A percentile compares a stretch with the other conserved stretches of the same genome.
phyloP scores from a whole-genome alignment of 2,329 filamentous ascomycete genomes.

The Trematosphaeria pertusa region DNA sequence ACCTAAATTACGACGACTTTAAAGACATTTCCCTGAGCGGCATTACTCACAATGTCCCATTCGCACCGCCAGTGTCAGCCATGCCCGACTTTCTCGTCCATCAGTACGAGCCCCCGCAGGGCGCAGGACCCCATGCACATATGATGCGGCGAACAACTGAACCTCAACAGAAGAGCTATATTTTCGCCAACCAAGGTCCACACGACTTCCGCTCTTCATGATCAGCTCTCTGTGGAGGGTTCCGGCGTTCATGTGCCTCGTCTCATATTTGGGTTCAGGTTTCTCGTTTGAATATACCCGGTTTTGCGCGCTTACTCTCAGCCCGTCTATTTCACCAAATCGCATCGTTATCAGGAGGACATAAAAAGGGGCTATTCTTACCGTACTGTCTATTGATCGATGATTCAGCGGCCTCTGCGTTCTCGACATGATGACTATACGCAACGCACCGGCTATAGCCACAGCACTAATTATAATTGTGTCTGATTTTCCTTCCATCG shows the following conservation, averaged over 20 bases:
- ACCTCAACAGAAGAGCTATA: conserved; percentile 53
- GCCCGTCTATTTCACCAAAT: neutral
- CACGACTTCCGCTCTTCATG: conserved; percentile 45
- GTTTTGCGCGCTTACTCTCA: neutral
- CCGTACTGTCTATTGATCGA: neutral
- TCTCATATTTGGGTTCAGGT: conserved; percentile 1
- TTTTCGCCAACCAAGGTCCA: conserved; percentile 56
- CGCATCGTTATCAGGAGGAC: conserved; percentile 1
- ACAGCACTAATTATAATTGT: conserved; percentile 7
- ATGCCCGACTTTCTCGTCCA: conserved; percentile 54
- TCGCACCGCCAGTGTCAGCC: conserved; percentile 37
- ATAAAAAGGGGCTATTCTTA: neutral
- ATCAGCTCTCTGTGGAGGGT: neutral
- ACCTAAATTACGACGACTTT: conserved; percentile 38
- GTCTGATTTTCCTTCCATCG: neutral
- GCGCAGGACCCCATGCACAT: conserved; percentile 40
- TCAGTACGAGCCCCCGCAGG: conserved; percentile 55
- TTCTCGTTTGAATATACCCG: conserved; percentile 7
- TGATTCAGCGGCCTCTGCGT: no score
- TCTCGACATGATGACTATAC: conserved; percentile 3
- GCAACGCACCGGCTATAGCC: conserved; percentile 7
- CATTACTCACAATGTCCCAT: conserved; percentile 42
- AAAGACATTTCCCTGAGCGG: conserved; percentile 36
- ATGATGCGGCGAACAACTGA: conserved; percentile 37
- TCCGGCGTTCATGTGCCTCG: conserved; percentile 4